Evolutionary conservation across 352 stramenopile genomes (phyloP).

Genomic region (Globisporangium echinulatum): DNA sequence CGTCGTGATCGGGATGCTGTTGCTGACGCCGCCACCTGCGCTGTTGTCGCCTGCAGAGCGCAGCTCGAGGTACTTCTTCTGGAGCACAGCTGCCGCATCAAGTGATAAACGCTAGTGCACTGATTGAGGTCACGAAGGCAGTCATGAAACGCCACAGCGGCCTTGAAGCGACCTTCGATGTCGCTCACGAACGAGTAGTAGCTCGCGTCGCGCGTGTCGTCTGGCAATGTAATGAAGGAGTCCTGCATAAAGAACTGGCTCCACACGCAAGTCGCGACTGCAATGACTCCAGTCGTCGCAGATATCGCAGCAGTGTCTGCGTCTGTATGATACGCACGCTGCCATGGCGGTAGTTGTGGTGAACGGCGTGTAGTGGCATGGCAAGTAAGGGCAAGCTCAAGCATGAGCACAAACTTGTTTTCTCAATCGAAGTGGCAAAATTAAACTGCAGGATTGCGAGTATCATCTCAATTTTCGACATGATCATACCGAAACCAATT

Average conservation of each 20-base stretch:
- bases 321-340: background rate
- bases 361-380: conserved; percentile 13
- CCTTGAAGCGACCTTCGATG: conserved; percentile 47
- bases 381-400: background rate
- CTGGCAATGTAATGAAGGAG: conserved; percentile 47
- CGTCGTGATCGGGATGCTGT: conserved; percentile 90
- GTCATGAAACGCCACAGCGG: conserved; percentile 45
- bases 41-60: conserved; percentile 50
- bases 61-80: conserved; percentile 89
- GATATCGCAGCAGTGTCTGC: background rate
- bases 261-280: conserved; percentile 61
- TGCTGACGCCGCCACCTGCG: conserved; percentile 50
- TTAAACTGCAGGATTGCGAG: no score
- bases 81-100: conserved; percentile 53
- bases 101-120: conserved; percentile 45
- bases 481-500: no score
- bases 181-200: conserved; percentile 49
- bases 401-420: no score
- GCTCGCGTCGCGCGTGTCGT: conserved; percentile 31
- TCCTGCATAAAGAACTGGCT: conserved; percentile 73
- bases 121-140: conserved; percentile 44
- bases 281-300: conserved; percentile 6
- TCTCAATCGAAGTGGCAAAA: background rate
- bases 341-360: background rate
- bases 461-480: no score